Percentiles rank a stretch among this genome's conserved stretches.
Evolutionary conservation across 2,329 filamentous ascomycete species (phyloP).

Genomic region (Dichotomopilus funicola): DNA sequence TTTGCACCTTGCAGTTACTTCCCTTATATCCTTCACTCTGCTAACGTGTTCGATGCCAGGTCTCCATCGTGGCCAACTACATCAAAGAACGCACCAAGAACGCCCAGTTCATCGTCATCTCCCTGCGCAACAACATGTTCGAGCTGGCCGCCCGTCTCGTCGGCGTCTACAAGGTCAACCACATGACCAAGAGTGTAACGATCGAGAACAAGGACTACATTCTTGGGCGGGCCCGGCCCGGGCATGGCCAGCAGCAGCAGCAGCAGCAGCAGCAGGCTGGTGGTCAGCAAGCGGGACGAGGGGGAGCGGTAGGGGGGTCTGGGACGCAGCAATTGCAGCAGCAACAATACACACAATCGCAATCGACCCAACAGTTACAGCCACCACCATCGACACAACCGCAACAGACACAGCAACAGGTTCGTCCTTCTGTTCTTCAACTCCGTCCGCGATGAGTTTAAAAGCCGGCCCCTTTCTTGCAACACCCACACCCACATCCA

Average conservation of each 20-base stretch:
- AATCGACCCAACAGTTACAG: too few species aligned
- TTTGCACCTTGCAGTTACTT: too few species aligned
- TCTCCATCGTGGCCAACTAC: slow-evolving; percentile 96
- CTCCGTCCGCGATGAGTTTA: slow-evolving; percentile 7
- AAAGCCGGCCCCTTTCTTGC: too few species aligned
- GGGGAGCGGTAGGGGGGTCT: background rate
- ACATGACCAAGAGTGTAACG: slow-evolving; percentile 92
- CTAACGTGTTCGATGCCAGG: slow-evolving; percentile 42
- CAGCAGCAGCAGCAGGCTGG: background rate
- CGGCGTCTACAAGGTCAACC: slow-evolving; percentile 98
- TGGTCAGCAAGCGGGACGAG: background rate
- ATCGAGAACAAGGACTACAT: slow-evolving; percentile 82
- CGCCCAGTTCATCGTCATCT: slow-evolving; percentile 98
- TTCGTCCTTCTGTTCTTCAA: slow-evolving; percentile 14
- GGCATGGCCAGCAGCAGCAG: background rate
- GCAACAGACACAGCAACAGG: slow-evolving; percentile 7
- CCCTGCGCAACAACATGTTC: slow-evolving; percentile 98
- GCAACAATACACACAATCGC: too few species aligned
- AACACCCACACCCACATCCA: too few species aligned
- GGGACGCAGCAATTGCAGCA: background rate
- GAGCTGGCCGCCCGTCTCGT: slow-evolving; percentile 92
- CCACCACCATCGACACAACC: background rate
- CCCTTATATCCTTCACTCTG: background rate
- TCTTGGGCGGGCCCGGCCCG: slow-evolving; percentile 19
- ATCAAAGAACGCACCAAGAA: slow-evolving; percentile 99